Evolutionary conservation across 2,329 filamentous ascomycete species (phyloP).

Genomic region (Trichoderma sp.): DNA sequence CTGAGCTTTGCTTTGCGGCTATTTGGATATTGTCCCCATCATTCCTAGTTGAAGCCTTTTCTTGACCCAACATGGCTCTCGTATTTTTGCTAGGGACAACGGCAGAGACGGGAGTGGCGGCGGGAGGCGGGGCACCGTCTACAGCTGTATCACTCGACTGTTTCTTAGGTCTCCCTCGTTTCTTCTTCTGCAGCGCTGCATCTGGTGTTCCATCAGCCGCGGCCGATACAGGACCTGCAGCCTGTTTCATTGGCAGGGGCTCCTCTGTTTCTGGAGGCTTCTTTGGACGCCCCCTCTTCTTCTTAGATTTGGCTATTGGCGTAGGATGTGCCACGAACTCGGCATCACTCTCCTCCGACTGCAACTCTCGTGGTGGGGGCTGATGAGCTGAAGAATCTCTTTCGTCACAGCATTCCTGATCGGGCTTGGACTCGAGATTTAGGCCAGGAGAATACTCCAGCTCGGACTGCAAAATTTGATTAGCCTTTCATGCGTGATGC

Average conservation of each 20-base stretch:
- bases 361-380: slow-evolving; percentile 7
- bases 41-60: not conserved
- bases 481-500: not conserved
- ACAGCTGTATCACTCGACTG: not conserved
- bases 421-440: not conserved
- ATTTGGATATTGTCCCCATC: not conserved
- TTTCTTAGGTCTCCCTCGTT: slow-evolving; percentile 45
- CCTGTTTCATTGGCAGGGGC: slow-evolving; percentile 17
- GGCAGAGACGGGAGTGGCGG: not conserved
- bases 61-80: not conserved
- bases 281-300: slow-evolving; percentile 34
- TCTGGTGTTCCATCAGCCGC: not conserved
- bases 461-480: not conserved
- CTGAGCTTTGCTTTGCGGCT: not conserved
- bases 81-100: not conserved
- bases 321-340: slow-evolving; percentile 18
- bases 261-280: slow-evolving; percentile 25
- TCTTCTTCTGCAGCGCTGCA: slow-evolving; percentile 32
- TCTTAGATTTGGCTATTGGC: slow-evolving; percentile 28
- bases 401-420: slow-evolving; percentile 9
- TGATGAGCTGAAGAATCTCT: not conserved
- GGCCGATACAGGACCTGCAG: not conserved
- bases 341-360: slow-evolving; percentile 20
- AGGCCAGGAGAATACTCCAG: not conserved
- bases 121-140: slow-evolving; percentile 24